Evolutionary conservation across 306 rosid species (phyloP), one percentile per base, ranked within the genome.

Genomic region (Casuarina cunninghamiana): DNA sequence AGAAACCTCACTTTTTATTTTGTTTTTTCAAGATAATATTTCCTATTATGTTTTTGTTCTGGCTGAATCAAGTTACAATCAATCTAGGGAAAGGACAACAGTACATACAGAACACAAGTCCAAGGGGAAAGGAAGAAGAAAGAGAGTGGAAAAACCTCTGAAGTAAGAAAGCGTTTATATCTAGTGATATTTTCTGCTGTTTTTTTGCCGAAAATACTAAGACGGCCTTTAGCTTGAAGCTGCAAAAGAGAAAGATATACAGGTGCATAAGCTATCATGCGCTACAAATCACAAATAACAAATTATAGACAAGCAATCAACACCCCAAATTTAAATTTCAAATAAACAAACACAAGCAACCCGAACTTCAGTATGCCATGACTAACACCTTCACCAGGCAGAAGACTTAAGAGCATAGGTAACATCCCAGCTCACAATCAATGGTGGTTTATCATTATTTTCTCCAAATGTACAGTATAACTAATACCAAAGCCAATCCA

Each of bases 141-240:
- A 3, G 44, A 58, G 70, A 45, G 39, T 55, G 71, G 68, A 50
- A 74, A 77, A 72, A 95, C 97, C 90, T 89, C 88, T 49, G 93
- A 87, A 73, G 89, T 76, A 77, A 88, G 86, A 39, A 80, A 91
- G 60, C 81, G 81, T 83, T 80, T 81, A 50, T 78, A 84, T 86
- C 85, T 81, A 74, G 84, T 51, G 74, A 87, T 81, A 71, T 73
- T 84, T 77, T 81, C 88, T 3, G 86, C 84, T 35, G 88, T 79
- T 73, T 73, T 88, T 83, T 78, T 26, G 32, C 32, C 86, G 50
- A 81, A 71, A 66, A 71, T 81, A 32, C 79, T 72, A 86, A 80
- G 83, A 38, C 85, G 43, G 78, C 79, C 68, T 0, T 83, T 83
- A 44, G 82, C 71, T 78, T 75, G 97, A 78, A 83, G 86, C 90